Conservation (phyloP, 139 green algal genomes). For the Tetraselmis chui region DNA sequence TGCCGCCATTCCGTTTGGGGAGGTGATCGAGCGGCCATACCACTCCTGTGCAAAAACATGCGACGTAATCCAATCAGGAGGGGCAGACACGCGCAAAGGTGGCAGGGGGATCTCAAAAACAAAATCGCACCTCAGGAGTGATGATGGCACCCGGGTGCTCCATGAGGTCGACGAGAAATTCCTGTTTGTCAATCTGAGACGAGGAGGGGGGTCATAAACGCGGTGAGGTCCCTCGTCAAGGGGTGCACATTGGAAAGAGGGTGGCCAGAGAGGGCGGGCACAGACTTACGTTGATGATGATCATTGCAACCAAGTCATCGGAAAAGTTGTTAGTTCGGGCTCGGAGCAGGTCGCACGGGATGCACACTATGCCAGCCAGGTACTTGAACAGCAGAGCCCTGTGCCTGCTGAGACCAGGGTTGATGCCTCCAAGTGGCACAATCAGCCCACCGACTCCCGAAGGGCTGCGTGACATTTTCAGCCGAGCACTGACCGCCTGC, state of each 20-base stretch:
- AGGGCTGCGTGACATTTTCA: conserved; percentile 4
- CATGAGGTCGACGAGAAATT: conserved; percentile 51
- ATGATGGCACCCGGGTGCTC: conserved; percentile 24
- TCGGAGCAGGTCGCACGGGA: conserved; percentile 52
- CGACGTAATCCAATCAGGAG: not conserved
- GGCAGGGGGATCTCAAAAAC: no score
- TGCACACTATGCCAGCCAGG: conserved; percentile 53
- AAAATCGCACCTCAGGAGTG: not conserved
- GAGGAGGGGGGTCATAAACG: conserved; percentile 18
- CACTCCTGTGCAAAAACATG: no score
- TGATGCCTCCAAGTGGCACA: conserved; percentile 51
- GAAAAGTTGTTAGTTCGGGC: conserved; percentile 23
- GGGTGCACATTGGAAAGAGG: no score
- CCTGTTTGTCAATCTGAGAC: conserved; percentile 14
- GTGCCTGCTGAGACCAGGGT: conserved; percentile 52
- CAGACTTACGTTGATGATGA: not conserved
- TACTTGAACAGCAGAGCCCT: conserved; percentile 81
- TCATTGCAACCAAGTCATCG: conserved; percentile 1
- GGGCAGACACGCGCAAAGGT: not conserved
- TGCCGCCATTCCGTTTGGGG: no score
- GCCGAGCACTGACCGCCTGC: not conserved
- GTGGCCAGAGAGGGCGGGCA: not conserved
- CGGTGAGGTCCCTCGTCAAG: no score
- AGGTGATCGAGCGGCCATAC: no score
- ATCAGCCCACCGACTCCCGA: conserved; percentile 23